Conservation (phyloP, 371 early-diverging fungal genomes). For the Sporodiniella umbellata region DNA sequence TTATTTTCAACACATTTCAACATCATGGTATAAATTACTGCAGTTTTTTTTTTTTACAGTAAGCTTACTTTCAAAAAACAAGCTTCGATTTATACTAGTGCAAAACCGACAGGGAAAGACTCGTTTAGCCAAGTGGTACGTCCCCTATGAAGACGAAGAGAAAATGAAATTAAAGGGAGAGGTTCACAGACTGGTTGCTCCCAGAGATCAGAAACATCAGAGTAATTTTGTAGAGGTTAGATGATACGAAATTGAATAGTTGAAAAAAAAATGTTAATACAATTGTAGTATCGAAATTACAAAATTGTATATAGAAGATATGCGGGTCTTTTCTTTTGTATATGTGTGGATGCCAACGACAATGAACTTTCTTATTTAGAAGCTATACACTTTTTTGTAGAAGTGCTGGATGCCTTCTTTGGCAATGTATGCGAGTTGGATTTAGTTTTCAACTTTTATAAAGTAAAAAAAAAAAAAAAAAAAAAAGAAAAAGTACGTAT, state of each 20-base stretch:
- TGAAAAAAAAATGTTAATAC: neutral
- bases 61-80: neutral
- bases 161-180: constrained; percentile 91
- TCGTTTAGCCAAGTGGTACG: constrained; percentile 94
- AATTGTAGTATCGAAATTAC: constrained; percentile 78
- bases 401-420: constrained; percentile 96
- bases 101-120: constrained; percentile 98
- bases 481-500: neutral
- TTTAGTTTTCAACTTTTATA: constrained; percentile 96
- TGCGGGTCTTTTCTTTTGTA: constrained; percentile 96
- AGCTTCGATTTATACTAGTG: constrained; percentile 95
- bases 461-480: constrained; percentile 44
- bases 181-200: constrained; percentile 91
- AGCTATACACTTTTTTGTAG: constrained; percentile 97
- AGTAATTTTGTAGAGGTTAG: constrained; percentile 94
- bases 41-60: neutral
- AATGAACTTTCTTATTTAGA: constrained; percentile 94
- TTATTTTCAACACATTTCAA: constrained; percentile 2
- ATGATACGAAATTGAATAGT: too few species aligned
- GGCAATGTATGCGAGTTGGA: constrained; percentile 98
- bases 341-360: constrained; percentile 96
- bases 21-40: neutral
- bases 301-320: constrained; percentile 97
- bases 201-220: constrained; percentile 95
- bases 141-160: constrained; percentile 90